Evolutionary conservation across 1,139 yeast genomes (phyloP), one percentile per base, ranked within the genome.

Genomic region (Candida mesenterica): DNA sequence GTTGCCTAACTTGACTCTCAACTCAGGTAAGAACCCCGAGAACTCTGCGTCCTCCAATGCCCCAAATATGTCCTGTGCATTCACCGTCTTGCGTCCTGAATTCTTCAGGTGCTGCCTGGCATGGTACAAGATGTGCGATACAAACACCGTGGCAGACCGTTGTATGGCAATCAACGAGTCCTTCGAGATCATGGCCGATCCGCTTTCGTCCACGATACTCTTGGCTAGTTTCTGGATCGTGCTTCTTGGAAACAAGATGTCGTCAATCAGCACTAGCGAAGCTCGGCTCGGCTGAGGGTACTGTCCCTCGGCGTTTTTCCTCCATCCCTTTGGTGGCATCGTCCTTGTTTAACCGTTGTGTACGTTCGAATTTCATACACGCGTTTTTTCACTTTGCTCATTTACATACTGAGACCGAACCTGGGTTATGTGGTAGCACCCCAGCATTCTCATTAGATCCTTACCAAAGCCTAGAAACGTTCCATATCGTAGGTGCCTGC

Each of bases 301-400:
- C 27, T 75, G 72, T 5, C 84, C 87, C 37, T 79, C 87, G 1
- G 82, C 79, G 52, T 79, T 82, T 53, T 81, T 82, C 63, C 85
- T 80, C 89, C 88, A 82, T 31, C 89, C 88, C 57, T 82, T 82
- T 53, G 89, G 89, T 42, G 92, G 89, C 92, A 82, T 82, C 10
- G n/a, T n/a, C n/a, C n/a, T n/a, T n/a, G n/a, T n/a, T n/a, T 30
- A 49, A 23, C 20, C 16, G 23, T 19, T 15, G 15, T 15, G 25
- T 28, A 10, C 4, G 6, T 16, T 25, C 13, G 15, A 30, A 15
- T 24, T 14, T 15, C 12, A 13, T 14, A 20, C 16, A 19, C 34
- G 34, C 15, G 10, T n/a, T 23, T 17, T 15, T 25, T 28, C 25
- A 12, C 7, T 4, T 33, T 28, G 28, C 29, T 26, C n/a, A n/a